Evolutionary conservation across 768 basidiomycete species (phyloP).

Genomic region (Boletus barrowsii): DNA sequence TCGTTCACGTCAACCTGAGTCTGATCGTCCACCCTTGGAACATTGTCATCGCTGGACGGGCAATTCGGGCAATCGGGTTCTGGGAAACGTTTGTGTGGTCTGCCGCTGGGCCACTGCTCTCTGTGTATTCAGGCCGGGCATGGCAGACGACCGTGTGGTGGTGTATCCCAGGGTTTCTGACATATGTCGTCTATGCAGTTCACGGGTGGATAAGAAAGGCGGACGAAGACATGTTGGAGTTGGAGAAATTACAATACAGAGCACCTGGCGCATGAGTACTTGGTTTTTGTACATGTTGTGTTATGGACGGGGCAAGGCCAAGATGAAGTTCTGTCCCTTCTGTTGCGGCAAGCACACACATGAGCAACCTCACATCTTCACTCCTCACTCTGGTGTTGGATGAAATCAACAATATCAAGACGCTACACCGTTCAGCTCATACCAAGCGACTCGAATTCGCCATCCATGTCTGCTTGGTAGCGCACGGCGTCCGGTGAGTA

Average conservation of each 20-base stretch:
- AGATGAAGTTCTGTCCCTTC: too few species aligned
- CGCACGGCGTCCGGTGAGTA: constrained; percentile 41
- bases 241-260: constrained; percentile 53
- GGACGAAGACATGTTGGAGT: constrained; percentile 44
- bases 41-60: constrained; percentile 24
- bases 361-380: constrained; percentile 1
- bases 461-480: constrained; percentile 42
- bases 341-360: neutral
- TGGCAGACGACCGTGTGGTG: constrained; percentile 60
- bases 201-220: constrained; percentile 44
- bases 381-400: constrained; percentile 21
- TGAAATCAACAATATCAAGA: constrained; percentile 5
- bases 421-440: constrained; percentile 6
- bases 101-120: constrained; percentile 47
- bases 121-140: constrained; percentile 43
- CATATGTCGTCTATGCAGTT: constrained; percentile 45
- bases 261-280: constrained; percentile 50
- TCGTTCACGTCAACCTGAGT: constrained; percentile 49
- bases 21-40: constrained; percentile 40
- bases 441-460: constrained; percentile 32
- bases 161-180: constrained; percentile 41
- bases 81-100: constrained; percentile 37
- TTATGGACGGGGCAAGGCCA: too few species aligned
- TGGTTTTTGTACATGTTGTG: too few species aligned
- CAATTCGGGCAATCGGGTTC: constrained; percentile 33